A percentile compares a stretch with the other conserved stretches of the same genome.
These are phyloP conservation scores for Trametes maxima DNA, from an alignment of 768 basidiomycete genomes.

Conservation along the genomic window DNA sequence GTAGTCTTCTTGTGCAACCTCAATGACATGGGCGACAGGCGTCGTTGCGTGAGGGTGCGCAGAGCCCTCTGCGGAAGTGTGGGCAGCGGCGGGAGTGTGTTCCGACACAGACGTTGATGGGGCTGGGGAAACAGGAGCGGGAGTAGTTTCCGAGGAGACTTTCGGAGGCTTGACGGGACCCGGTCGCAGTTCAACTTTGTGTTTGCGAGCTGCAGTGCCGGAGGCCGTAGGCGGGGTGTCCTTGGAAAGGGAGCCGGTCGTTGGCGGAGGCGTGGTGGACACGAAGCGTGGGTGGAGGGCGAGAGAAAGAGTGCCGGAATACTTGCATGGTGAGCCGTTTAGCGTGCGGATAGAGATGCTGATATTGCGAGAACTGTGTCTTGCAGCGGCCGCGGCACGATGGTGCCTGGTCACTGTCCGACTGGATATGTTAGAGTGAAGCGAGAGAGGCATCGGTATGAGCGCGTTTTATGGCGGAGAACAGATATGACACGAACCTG, in stretches of 20 bases:
- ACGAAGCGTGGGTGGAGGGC: slow-evolving; percentile 12
- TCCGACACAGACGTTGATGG: slow-evolving; percentile 22
- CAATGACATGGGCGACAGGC: slow-evolving; percentile 37
- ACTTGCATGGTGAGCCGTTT: slow-evolving; percentile 6
- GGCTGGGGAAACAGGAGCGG: slow-evolving; percentile 25
- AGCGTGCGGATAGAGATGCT: not conserved
- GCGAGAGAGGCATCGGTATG: not conserved
- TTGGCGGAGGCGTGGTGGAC: slow-evolving; percentile 35
- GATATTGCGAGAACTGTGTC: slow-evolving; percentile 5
- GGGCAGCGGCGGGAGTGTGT: slow-evolving; percentile 20
- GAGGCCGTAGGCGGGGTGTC: slow-evolving; percentile 29
- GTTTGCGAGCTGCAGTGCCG: slow-evolving; percentile 36
- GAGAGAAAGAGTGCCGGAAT: not conserved
- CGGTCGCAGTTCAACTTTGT: slow-evolving; percentile 63
- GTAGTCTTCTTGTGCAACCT: slow-evolving; percentile 63
- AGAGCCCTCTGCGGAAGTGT: slow-evolving; percentile 12
- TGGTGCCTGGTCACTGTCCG: slow-evolving; percentile 20
- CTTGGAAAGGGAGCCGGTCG: slow-evolving; percentile 16
- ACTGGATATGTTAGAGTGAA: slow-evolving; percentile 2
- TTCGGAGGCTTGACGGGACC: slow-evolving; percentile 54
- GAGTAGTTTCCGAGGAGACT: slow-evolving; percentile 27
- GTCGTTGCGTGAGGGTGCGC: slow-evolving; percentile 8
- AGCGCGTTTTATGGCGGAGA: not conserved
- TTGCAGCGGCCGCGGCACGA: not conserved
- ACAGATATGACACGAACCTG: slow-evolving; percentile 33